Conservation (phyloP, 2,329 filamentous ascomycete species). For the Colletotrichum liriopes region DNA sequence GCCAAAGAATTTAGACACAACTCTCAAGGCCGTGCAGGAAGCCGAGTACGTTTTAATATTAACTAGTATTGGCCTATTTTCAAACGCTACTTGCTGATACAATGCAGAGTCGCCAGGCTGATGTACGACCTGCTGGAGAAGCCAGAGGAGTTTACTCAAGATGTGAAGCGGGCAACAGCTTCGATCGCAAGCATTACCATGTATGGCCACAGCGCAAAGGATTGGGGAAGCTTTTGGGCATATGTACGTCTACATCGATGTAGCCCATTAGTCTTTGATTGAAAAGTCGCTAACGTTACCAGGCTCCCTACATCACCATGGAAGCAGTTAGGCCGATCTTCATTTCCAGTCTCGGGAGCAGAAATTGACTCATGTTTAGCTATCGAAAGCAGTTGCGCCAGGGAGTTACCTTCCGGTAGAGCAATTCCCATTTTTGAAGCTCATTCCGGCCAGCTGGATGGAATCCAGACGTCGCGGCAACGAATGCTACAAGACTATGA, state of each 20-base stretch:
- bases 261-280: fast-evolving
- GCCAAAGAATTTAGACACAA: slow-evolving; percentile 60
- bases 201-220: slow-evolving; percentile 17
- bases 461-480: slow-evolving; percentile 57
- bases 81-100: not conserved
- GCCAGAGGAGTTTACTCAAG: slow-evolving; percentile 11
- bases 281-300: not conserved
- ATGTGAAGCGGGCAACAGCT: slow-evolving; percentile 26
- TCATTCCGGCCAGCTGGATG: slow-evolving; percentile 59
- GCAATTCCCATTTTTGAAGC: slow-evolving; percentile 60
- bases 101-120: slow-evolving; percentile 2
- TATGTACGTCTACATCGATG: not conserved
- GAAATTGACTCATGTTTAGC: not conserved
- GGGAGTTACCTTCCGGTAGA: slow-evolving; percentile 66
- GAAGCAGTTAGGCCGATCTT: not conserved
- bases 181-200: slow-evolving; percentile 23
- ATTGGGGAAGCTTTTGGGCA: slow-evolving; percentile 28
- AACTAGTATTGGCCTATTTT: fast-evolving
- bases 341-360: too few relatives aligned
- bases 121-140: slow-evolving; percentile 27
- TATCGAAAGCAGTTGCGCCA: slow-evolving; percentile 59
- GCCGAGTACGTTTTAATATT: slow-evolving; percentile 56
- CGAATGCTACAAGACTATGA: slow-evolving; percentile 58
- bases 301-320: slow-evolving; percentile 28
- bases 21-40: slow-evolving; percentile 59